Percentiles rank a stretch among this genome's conserved stretches.
Conservation (phyloP, 495 filamentous ascomycete species). For the Apodospora peruviana region DNA sequence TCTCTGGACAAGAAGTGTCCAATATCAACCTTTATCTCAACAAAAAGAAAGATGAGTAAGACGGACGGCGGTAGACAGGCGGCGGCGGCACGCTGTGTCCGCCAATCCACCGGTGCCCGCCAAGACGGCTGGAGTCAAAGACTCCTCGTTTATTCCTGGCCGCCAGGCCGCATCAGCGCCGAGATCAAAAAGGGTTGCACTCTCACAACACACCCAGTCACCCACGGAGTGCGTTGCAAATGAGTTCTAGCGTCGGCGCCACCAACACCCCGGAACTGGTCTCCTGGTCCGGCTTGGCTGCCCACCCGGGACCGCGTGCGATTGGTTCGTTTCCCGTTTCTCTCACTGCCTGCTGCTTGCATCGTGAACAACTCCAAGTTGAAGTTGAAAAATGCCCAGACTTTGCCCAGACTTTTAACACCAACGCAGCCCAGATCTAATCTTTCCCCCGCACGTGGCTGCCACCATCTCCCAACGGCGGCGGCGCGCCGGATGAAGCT, state of each 20-base stretch:
- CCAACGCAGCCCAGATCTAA: not conserved
- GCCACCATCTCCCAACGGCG: conserved; percentile 8
- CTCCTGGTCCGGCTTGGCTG: conserved; percentile 27
- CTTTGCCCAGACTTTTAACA: conserved; percentile 4
- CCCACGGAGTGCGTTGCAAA: conserved; percentile 7
- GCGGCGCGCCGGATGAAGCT: conserved; percentile 22
- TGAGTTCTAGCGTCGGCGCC: conserved; percentile 14
- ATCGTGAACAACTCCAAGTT: too few species aligned
- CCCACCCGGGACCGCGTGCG: not conserved
- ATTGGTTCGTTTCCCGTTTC: not conserved
- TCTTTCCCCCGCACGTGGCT: conserved; percentile 26
- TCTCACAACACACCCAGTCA: not conserved
- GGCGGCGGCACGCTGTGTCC: not conserved
- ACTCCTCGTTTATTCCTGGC: conserved; percentile 4
- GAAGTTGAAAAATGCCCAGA: conserved; percentile 4
- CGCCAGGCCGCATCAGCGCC: not conserved
- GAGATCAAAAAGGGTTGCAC: not conserved
- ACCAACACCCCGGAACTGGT: conserved; percentile 26
- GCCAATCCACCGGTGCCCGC: conserved; percentile 18
- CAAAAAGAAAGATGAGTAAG: not conserved
- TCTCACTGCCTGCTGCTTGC: too few species aligned
- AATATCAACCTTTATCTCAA: too few species aligned
- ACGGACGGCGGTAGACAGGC: not conserved
- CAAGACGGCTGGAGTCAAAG: conserved; percentile 16
- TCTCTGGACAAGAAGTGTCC: too few species aligned